Conservation (phyloP, 371 early-diverging fungal genomes). For the Mortierella sp. region DNA sequence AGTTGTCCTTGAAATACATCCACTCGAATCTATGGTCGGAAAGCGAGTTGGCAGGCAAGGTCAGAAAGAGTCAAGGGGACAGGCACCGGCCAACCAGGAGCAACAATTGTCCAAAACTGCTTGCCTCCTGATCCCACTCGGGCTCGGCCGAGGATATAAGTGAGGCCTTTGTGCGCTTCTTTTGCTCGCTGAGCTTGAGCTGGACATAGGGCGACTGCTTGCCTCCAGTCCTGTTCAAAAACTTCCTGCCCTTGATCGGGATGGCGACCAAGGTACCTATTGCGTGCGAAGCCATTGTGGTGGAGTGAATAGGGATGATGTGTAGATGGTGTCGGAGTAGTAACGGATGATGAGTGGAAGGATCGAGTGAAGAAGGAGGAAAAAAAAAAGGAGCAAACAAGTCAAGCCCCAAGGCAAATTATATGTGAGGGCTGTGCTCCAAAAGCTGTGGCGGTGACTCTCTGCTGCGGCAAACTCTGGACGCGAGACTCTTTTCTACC, state of each 20-base stretch:
- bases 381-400: too few relatives aligned
- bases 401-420: too few relatives aligned
- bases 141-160: conserved; percentile 50
- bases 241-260: conserved; percentile 54
- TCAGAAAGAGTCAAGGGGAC: neutral
- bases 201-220: conserved; percentile 54
- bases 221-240: conserved; percentile 46
- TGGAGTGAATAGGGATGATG: neutral
- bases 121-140: conserved; percentile 55
- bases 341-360: neutral
- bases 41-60: neutral
- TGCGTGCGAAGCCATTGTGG: conserved; percentile 22
- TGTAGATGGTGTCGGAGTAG: too few relatives aligned
- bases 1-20: conserved; percentile 46
- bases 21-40: conserved; percentile 28
- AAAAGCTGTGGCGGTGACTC: too few relatives aligned
- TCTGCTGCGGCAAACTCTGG: too few relatives aligned
- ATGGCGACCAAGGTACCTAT: conserved; percentile 49
- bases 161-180: conserved; percentile 47
- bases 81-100: neutral
- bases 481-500: too few relatives aligned
- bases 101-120: neutral
- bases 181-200: conserved; percentile 48
- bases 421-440: too few relatives aligned
- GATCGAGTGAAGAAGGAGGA: too few relatives aligned